Base-by-base conservation (phyloP, 371 early-diverging fungal genomes). In the Mycotypha africana region DNA sequence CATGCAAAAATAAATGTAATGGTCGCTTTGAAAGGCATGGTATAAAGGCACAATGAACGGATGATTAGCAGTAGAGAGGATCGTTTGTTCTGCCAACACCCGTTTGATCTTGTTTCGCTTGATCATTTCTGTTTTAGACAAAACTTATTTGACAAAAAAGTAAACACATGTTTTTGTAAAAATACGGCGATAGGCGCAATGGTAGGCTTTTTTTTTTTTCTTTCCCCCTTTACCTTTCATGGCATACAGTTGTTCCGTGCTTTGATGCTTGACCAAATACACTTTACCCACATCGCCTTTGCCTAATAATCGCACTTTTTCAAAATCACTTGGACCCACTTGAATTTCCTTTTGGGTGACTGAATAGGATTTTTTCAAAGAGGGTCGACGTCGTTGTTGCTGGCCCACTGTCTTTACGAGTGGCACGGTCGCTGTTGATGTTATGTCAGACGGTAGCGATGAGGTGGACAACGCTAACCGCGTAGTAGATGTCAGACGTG, bases 11-110 rank as follows among this genome's bases (percentile, higher is more conserved):
- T 93, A 96, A 25, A 98, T 76, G 46, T 91, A 67, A 17, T 78
- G 64, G 34, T 76, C 65, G 12, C 93, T 90, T 63, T 97, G 93
- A 65, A 98, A 96, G 10, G 97, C 93, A 58, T 92, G 94, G 59
- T 85, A 86, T 35, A 99, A 78, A 60, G 89, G 88, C 36, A 98
- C 98, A 58, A 99, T 92, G 58, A 98, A 99, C 1, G 96, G 94
- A 50, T 92, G 92, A n/a, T 76, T 78, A 10, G 88, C 84, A 12
- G 79, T 84, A 44, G 84, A 84, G 23, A 92, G 59, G 28, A 92
- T 88, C 40, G 76, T 65, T 21, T 89, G 76, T 47, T 92, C 92
- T 36, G 85, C 81, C 54, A 77, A 71, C 28, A 84, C 85, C 50
- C 86, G 78, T 82, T 56, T 85, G 78, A 31, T 77, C 74, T 42